These are phyloP conservation scores for Pseudoturritis turrita DNA, from an alignment of 345 rosid species.

Conservation along the genomic window DNA sequence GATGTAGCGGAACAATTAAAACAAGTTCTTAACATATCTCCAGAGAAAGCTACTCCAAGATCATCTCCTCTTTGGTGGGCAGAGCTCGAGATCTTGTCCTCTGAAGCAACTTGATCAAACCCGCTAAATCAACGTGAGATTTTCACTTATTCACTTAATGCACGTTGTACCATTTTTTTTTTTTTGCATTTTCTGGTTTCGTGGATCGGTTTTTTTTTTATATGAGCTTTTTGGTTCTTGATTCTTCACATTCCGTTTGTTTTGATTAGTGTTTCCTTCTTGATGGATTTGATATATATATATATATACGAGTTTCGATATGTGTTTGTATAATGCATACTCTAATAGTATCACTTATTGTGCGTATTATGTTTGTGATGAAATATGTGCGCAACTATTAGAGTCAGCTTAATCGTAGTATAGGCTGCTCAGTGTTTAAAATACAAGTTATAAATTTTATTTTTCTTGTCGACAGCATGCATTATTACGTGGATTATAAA, in stretches of 20 bases:
- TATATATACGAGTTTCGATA: conserved; percentile 15
- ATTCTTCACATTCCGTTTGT: conserved; percentile 14
- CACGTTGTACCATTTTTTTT: conserved; percentile 3
- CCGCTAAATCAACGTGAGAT: not conserved
- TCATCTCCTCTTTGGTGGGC: conserved; percentile 99
- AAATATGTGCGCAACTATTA: not conserved
- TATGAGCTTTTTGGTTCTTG: conserved; percentile 22
- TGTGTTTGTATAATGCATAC: conserved; percentile 14
- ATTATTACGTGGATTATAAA: no score
- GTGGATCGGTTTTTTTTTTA: conserved; percentile 11
- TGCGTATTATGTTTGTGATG: not conserved
- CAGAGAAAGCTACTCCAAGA: conserved; percentile 88
- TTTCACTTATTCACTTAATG: not conserved
- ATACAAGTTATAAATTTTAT: no score
- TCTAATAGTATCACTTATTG: not conserved
- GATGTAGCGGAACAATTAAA: conserved; percentile 46
- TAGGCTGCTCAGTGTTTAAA: no score
- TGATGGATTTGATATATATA: conserved; percentile 14
- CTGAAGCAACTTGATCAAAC: conserved; percentile 61
- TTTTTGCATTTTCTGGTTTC: not conserved
- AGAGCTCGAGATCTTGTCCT: conserved; percentile 87
- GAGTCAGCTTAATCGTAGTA: no score
- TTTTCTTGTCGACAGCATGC: no score
- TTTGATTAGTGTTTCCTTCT: conserved; percentile 19
- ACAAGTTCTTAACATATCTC: conserved; percentile 51